These are phyloP conservation scores for Zymoseptoria brevis DNA, from an alignment of 2,329 filamentous ascomycete genomes.

Conservation along the genomic window DNA sequence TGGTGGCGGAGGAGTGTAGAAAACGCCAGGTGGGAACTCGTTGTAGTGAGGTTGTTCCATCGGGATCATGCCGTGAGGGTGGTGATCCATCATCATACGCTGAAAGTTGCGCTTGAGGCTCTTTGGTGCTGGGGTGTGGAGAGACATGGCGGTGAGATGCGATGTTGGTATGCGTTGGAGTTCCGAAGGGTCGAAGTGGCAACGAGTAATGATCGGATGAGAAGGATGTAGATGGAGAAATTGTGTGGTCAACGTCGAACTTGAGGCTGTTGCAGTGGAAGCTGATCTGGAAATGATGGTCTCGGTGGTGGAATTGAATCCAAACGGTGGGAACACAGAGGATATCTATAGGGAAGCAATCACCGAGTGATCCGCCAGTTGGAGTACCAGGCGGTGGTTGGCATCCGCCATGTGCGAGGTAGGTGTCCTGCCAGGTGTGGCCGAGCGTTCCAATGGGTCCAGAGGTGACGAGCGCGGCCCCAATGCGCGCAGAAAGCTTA, in stretches of 20 bases:
- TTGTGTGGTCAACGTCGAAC: neutral
- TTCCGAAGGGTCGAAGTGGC: neutral
- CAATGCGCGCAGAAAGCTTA: neutral
- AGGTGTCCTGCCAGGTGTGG: neutral
- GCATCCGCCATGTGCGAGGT: neutral
- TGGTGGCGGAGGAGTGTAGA: constrained; percentile 15
- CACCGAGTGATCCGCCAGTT: neutral
- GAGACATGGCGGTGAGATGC: neutral
- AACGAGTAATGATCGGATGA: neutral
- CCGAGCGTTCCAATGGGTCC: neutral
- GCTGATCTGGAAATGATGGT: neutral
- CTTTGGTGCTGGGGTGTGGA: constrained; percentile 1
- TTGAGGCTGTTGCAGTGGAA: neutral
- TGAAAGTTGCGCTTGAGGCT: constrained; percentile 15
- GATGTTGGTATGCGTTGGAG: neutral
- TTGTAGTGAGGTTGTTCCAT: constrained; percentile 17
- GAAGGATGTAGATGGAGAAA: neutral
- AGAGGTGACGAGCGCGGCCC: neutral
- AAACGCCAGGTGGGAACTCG: constrained; percentile 11
- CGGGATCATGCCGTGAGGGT: constrained; percentile 5
- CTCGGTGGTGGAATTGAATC: neutral
- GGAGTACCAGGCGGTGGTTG: neutral
- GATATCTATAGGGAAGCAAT: neutral
- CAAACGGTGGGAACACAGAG: neutral
- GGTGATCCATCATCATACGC: constrained; percentile 15